phyloP scores from a whole-genome alignment of 352 stramenopile species.

The Ophiocytium majus region DNA sequence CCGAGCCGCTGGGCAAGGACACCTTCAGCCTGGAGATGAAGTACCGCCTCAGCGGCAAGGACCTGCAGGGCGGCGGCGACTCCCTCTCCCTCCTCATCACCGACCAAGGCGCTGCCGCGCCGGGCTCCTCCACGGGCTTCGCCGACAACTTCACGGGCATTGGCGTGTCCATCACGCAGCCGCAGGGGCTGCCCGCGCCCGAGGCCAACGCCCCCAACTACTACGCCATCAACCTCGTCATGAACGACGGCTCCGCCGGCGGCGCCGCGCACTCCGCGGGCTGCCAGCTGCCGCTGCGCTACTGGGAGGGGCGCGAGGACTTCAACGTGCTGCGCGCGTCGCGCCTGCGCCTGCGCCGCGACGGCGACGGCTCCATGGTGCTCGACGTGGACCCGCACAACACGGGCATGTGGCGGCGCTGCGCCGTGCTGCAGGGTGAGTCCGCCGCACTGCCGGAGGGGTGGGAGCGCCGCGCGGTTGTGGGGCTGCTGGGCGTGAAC shows the following conservation, averaged over 20 bases:
- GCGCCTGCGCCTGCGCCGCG: slow-evolving; percentile 32
- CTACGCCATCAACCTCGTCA: slow-evolving; percentile 29
- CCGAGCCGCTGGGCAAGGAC: background rate
- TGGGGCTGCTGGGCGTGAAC: slow-evolving; percentile 30
- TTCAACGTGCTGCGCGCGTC: slow-evolving; percentile 50
- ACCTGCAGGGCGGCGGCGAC: background rate
- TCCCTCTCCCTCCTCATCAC: slow-evolving; percentile 10
- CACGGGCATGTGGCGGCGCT: slow-evolving; percentile 43
- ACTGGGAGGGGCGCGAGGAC: slow-evolving; percentile 51
- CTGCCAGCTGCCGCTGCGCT: slow-evolving; percentile 38
- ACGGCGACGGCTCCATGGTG: slow-evolving; percentile 24
- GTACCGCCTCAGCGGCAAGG: background rate
- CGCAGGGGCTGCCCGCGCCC: slow-evolving; percentile 12
- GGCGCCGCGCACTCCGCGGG: slow-evolving; percentile 1
- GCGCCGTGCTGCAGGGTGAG: slow-evolving; percentile 1
- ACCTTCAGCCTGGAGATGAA: slow-evolving; percentile 23
- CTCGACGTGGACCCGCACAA: slow-evolving; percentile 49
- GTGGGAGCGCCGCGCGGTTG: slow-evolving; percentile 28
- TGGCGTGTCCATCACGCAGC: slow-evolving; percentile 34
- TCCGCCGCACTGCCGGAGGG: slow-evolving; percentile 27
- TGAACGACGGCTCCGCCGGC: slow-evolving; percentile 34
- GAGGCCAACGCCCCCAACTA: background rate
- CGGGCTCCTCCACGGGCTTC: slow-evolving; percentile 31
- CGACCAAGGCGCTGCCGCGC: background rate
- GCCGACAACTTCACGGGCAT: slow-evolving; percentile 41